These are phyloP conservation scores for Ophiosphaerella korrae DNA, from an alignment of 2,329 filamentous ascomycete species.

Conservation along the genomic window DNA sequence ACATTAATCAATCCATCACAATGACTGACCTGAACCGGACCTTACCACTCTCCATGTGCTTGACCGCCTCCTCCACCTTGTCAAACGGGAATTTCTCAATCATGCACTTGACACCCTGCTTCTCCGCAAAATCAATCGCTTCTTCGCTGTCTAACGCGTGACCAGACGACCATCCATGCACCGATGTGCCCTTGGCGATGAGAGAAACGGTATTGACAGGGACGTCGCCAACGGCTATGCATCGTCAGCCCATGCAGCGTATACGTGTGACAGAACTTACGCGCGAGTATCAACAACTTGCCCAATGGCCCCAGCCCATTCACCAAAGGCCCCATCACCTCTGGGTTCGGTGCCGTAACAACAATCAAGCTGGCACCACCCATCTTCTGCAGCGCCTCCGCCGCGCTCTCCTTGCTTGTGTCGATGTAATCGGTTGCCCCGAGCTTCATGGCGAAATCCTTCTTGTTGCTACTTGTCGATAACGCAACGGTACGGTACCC, in stretches of 20 bases:
- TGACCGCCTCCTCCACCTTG: conserved; percentile 56
- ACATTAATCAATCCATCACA: conserved; percentile 48
- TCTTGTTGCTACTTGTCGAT: conserved; percentile 57
- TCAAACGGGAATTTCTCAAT: conserved; percentile 60
- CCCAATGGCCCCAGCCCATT: conserved; percentile 60
- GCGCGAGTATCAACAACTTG: conserved; percentile 65
- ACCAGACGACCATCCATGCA: conserved; percentile 60
- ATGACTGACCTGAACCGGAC: conserved; percentile 59
- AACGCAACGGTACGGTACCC: conserved; percentile 60
- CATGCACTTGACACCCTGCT: conserved; percentile 57
- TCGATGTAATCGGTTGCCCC: conserved; percentile 64
- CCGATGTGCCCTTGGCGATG: conserved; percentile 54
- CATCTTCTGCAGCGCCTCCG: conserved; percentile 58
- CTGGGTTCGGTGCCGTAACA: conserved; percentile 65
- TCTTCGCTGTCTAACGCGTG: conserved; percentile 60
- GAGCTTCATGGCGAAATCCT: conserved; percentile 58
- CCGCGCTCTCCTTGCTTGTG: conserved; percentile 57
- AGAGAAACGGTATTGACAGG: conserved; percentile 51
- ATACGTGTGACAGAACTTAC: conserved; percentile 23
- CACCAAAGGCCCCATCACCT: conserved; percentile 60
- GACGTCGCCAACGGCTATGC: conserved; percentile 51
- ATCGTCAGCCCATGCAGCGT: background rate
- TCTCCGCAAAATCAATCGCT: conserved; percentile 56
- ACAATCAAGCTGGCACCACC: conserved; percentile 68
- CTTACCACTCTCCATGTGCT: conserved; percentile 56